phyloP scores from a whole-genome alignment of 352 stramenopile species.

The Globisporangium parvum region DNA sequence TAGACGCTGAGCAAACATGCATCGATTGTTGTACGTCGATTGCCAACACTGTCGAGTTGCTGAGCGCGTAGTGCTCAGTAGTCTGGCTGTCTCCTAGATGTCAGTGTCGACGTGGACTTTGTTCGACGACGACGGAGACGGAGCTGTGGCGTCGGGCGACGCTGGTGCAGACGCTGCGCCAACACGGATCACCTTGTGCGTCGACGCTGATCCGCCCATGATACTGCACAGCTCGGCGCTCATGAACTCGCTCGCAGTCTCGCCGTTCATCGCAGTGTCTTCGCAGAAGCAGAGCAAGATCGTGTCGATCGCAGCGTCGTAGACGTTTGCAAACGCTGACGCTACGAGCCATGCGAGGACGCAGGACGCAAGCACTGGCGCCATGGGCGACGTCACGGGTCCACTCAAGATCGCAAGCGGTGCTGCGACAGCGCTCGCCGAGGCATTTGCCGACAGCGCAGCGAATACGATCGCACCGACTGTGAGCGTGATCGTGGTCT shows the following conservation, averaged over 20 bases:
- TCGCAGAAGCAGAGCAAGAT: slow-evolving; percentile 97
- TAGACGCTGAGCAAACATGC: neutral
- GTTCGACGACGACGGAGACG: slow-evolving; percentile 1
- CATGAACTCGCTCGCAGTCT: slow-evolving; percentile 70
- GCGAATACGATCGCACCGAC: slow-evolving; percentile 41
- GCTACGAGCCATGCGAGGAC: slow-evolving; percentile 88
- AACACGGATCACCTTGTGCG: slow-evolving; percentile 39
- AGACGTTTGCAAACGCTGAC: slow-evolving; percentile 91
- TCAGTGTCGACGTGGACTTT: slow-evolving; percentile 40
- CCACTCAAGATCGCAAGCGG: slow-evolving; percentile 60
- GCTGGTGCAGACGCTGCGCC: neutral
- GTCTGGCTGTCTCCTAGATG: slow-evolving; percentile 18
- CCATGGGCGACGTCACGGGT: slow-evolving; percentile 82
- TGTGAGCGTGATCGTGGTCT: slow-evolving; percentile 75
- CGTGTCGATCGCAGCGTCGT: slow-evolving; percentile 92
- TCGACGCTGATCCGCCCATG: slow-evolving; percentile 36
- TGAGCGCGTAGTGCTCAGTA: neutral
- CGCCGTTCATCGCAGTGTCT: slow-evolving; percentile 71
- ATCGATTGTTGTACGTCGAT: neutral
- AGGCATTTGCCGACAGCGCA: slow-evolving; percentile 26
- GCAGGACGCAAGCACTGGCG: slow-evolving; percentile 84
- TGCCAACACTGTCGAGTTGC: neutral
- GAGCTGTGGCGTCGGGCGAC: neutral
- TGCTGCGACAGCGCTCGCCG: slow-evolving; percentile 20
- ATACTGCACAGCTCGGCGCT: slow-evolving; percentile 60